These are phyloP conservation scores for Williopsis jadinii DNA, from an alignment of 1,139 yeast genomes.

Conservation along the genomic window DNA sequence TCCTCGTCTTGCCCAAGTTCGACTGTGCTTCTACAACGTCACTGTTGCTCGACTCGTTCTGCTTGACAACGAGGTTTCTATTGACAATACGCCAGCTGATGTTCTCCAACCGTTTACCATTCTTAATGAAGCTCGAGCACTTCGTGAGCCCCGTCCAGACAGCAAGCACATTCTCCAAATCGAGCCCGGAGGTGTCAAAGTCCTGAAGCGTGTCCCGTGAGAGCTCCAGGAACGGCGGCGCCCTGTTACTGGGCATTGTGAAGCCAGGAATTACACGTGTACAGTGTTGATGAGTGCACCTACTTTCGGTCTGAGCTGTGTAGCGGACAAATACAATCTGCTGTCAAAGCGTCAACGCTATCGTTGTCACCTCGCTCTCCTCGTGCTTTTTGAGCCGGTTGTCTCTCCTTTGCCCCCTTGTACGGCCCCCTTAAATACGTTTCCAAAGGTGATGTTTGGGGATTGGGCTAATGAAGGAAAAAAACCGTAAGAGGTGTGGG, in stretches of 20 bases:
- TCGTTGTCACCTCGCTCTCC: too few relatives aligned
- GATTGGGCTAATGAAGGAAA: too few relatives aligned
- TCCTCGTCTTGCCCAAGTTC: slow-evolving; percentile 11
- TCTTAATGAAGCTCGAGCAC: slow-evolving; percentile 42
- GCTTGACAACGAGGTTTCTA: slow-evolving; percentile 31
- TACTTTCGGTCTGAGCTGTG: too few relatives aligned
- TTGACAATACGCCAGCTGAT: slow-evolving; percentile 55
- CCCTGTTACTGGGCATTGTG: slow-evolving; percentile 16
- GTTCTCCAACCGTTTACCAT: slow-evolving; percentile 51
- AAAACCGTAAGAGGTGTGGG: too few relatives aligned
- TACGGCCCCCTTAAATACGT: too few relatives aligned
- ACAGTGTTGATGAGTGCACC: too few relatives aligned
- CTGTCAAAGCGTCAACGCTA: too few relatives aligned
- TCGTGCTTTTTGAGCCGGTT: too few relatives aligned
- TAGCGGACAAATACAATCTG: too few relatives aligned
- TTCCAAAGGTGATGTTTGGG: too few relatives aligned
- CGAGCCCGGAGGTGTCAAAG: slow-evolving; percentile 27
- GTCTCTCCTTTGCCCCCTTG: too few relatives aligned
- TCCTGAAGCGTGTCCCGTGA: slow-evolving; percentile 27
- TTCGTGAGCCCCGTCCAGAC: slow-evolving; percentile 50
- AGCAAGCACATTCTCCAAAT: slow-evolving; percentile 37
- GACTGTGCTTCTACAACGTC: slow-evolving; percentile 1
- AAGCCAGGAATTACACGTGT: too few relatives aligned
- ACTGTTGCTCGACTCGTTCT: slow-evolving; percentile 2
- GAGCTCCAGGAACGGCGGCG: slow-evolving; percentile 32